Conservation (phyloP, 1,139 yeast species). For the Geotrichum siamense region DNA sequence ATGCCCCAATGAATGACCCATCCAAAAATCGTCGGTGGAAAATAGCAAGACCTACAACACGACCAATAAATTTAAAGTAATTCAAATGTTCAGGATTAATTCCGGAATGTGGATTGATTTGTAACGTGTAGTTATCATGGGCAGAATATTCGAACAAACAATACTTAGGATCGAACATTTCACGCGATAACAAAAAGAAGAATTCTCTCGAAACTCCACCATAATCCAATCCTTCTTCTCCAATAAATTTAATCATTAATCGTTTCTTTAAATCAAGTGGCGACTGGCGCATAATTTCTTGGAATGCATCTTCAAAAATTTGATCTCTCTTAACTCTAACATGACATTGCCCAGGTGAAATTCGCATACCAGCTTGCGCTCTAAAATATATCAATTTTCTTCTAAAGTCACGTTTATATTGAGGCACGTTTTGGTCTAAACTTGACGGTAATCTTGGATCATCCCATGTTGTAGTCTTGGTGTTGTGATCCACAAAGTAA, state of each 20-base stretch:
- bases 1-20: constrained; percentile 96
- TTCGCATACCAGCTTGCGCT: constrained; percentile 95
- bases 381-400: constrained; percentile 95
- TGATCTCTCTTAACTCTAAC: constrained; percentile 95
- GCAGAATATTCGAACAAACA: constrained; percentile 96
- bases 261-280: constrained; percentile 98
- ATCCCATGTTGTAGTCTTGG: constrained; percentile 99
- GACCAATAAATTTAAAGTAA: constrained; percentile 95
- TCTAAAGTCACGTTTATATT: constrained; percentile 97
- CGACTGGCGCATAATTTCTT: constrained; percentile 97
- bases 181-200: constrained; percentile 91
- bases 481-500: constrained; percentile 96
- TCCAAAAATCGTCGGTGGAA: constrained; percentile 97
- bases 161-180: constrained; percentile 98
- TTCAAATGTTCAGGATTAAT: constrained; percentile 97
- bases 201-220: constrained; percentile 99
- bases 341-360: constrained; percentile 97
- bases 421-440: constrained; percentile 96
- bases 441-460: constrained; percentile 98
- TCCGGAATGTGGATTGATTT: constrained; percentile 96
- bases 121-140: constrained; percentile 95
- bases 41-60: constrained; percentile 96
- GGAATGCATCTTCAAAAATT: constrained; percentile 94
- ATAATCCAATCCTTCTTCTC: constrained; percentile 98
- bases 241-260: constrained; percentile 96